Evolutionary conservation across 2,329 filamentous ascomycete genomes (phyloP), one percentile per base, ranked within the genome.

Genomic region (Leptographium lundbergii): DNA sequence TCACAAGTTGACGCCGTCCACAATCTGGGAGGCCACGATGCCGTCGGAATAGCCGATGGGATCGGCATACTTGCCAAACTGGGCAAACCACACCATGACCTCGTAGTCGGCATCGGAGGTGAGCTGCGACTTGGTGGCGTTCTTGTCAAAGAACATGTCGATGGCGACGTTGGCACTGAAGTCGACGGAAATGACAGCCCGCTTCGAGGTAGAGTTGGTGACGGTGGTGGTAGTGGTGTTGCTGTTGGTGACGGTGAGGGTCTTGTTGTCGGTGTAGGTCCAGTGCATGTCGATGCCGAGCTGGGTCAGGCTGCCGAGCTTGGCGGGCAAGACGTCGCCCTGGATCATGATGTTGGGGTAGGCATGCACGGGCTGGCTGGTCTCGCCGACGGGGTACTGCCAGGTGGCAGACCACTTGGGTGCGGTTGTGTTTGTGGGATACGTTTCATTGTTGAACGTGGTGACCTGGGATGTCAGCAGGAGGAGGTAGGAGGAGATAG

Each of bases 81-180:
- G 56, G 45, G 42, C 59, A 27, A 60, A 58, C 59, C 59, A 60
- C 6, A 60, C 56, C 59, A 60, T 60, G 45, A 60, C 56, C 24
- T 60, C 59, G 52, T 58, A 60, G 3, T 56, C 34, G 17, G 59
- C 59, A 9, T 58, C 36, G 32, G 36, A 39, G 2, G 59, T 58
- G 25, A 56, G 2, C 4, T 13, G 2, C 2, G 59, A 24, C 5
- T 19, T 11, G 6, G n/a, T 32, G 24, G 48, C 13, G 72, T 79
- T 72, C n/a, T 63, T 65, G 61, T 81, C 79, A 60, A 81, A 70
- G 68, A 81, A 82, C 74, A 82, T 79, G 70, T 82, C 80, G 61
- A 82, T 71, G 39, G 79, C 78, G 47, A 82, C 77, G 70, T 81
- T 81, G 67, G 77, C 69, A 63, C 78, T 77, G 61, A 79, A 68